Evolutionary conservation across 306 rosid genomes (phyloP), one percentile per base, ranked within the genome.

Genomic region (Lupinus albus): DNA sequence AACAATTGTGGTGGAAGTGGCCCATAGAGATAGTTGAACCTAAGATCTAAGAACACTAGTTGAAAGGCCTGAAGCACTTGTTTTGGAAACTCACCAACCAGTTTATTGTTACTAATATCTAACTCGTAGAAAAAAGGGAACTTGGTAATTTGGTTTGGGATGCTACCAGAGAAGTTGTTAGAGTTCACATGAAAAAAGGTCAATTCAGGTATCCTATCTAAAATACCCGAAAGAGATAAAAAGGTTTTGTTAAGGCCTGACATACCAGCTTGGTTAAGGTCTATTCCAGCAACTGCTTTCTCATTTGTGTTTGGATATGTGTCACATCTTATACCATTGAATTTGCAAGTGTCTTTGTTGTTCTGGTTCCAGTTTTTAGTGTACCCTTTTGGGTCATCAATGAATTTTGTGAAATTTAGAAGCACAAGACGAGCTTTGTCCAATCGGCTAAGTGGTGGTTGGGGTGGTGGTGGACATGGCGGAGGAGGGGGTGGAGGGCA

Each of bases 181-280:
- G 95, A 87, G 70, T 92, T 92, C 0, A 85, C 86, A 21, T 92
- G 98, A 82, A 78, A 89, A 64, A 85, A 81, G n/a, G 82, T 68
- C 5, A 85, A 4, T 9, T 92, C 95, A 0, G 9, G 28, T 7
- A 92, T 8, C 0, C 62, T 1, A 63, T 41, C 82, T 1, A 85
- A 0, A 68, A 89, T 56, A 0, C 72, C 83, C 0, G 4, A 0
- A 3, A 89, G 84, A 2, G 17, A 48, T 1, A 89, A 47, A 64
- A 0, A 10, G 8, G 7, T 0, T 0, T 36, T 3, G 2, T 47
- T 9, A 3, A 0, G 1, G 4, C 82, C 79, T 0, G 8, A 2
- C 6, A 84, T 32, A 0, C 2, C 0, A 11, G 21, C 77, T 15
- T 70, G 74, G 41, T 92, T 92, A 21, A 92, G 65, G 75, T 84